Base-by-base conservation (phyloP, 2,329 filamentous ascomycete species). In the Diaporthe vexans region DNA sequence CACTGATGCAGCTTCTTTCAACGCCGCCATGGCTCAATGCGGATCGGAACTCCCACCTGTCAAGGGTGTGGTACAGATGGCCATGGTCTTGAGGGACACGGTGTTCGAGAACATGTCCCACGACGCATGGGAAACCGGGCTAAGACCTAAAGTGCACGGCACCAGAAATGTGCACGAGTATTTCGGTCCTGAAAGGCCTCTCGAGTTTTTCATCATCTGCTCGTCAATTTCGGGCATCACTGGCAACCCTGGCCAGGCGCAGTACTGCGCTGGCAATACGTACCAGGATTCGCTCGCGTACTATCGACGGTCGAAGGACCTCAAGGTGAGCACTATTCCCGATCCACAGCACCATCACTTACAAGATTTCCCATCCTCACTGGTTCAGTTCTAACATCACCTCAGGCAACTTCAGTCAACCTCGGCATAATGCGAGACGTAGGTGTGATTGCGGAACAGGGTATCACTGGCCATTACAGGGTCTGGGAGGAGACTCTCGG, bases 201-300 rank as follows among this genome's bases (percentile, higher is more conserved):
- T 72, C 13, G 71, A 72, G 24, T 72, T 72, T 37, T 65, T 72
- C 17, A n/a, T 72, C 24, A 9, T 54, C 10, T 71, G 51, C 15
- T 71, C 21, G 3, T 81, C 80, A 15, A 59, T 78, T n/a, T 75
- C 77, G 0, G 77, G 75, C n/a, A 57, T 78, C 15, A 35, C 77
- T 7, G 80, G 78, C 1, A 75, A 74, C 26, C 56, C 75, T 1
- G 74, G 72, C 2, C 81, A 82, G 65, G 75, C 76, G 37, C 78
- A 78, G 43, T 82, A 82, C 56, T 74, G 73, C 15, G 79, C 80
- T 1, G 81, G 76, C 29, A 82, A 82, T 71, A 76, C 77, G 21
- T 82, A 78, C 75, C 76, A 81, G 35, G 80, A 83, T 67, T 74
- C 77, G 4, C 37, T 40, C 4, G 37, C 37, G 11, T 11, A 40